phyloP scores from a whole-genome alignment of 345 rosid species.

The Stellera chamaejasme region DNA sequence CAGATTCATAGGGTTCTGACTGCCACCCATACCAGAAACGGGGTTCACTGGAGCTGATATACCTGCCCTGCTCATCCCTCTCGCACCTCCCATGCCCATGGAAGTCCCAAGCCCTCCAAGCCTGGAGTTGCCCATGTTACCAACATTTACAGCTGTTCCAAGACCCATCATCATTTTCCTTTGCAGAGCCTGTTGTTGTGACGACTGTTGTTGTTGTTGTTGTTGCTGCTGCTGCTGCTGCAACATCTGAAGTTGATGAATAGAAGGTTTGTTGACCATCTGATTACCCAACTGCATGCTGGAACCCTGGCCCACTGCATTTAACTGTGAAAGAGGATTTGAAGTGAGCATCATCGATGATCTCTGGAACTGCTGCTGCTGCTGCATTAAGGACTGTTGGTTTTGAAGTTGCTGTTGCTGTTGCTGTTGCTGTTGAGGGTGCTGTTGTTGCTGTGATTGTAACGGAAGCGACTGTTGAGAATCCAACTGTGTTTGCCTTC shows the following conservation, averaged over 20 bases:
- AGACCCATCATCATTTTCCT: constrained; percentile 67
- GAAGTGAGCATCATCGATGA: constrained; percentile 50
- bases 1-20: constrained; percentile 53
- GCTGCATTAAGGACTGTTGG: constrained; percentile 10
- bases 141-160: constrained; percentile 49
- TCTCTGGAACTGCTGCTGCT: constrained; percentile 45
- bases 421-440: constrained; percentile 16
- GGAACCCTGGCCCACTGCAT: constrained; percentile 54
- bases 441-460: constrained; percentile 27
- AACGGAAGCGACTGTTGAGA: constrained; percentile 41
- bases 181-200: constrained; percentile 42
- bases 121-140: constrained; percentile 56
- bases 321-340: constrained; percentile 54
- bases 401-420: constrained; percentile 10
- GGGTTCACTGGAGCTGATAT: constrained; percentile 67
- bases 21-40: constrained; percentile 47
- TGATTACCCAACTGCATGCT: constrained; percentile 68
- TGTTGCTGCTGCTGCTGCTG: constrained; percentile 50
- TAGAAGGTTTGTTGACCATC: constrained; percentile 55
- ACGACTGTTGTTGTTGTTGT: constrained; percentile 18
- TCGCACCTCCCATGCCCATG: constrained; percentile 52
- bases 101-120: constrained; percentile 55
- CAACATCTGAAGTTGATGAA: constrained; percentile 64
- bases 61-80: constrained; percentile 66
- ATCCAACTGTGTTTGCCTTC: constrained; percentile 57